Evolutionary conservation across 805 yeast species (phyloP), one percentile per base, ranked within the genome.

Genomic region (Teunomyces cretensis): DNA sequence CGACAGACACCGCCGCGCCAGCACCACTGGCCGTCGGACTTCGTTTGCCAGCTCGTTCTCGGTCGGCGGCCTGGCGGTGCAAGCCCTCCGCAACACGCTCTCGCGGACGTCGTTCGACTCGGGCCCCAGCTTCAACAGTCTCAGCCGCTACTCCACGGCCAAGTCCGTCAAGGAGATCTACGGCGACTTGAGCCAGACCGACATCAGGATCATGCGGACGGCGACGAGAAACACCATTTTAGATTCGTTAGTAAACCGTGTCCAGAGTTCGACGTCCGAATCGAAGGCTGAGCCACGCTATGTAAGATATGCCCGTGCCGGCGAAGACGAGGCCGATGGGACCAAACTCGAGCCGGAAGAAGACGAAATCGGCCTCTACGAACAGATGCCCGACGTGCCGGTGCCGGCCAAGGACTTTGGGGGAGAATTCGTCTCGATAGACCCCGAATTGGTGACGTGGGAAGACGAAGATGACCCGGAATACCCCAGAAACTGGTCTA

Each of bases 381-480:
- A 51, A 30, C 46, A 54, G 8, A 36, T 56, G 17, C 57, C 60
- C 0, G 65, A 56, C 30, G 53, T 55, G 1, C 15, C 52, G 1
- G 58, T 64, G 2, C 65, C 68, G 0, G 53, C 62, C 8, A 57
- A 48, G 32, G 52, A 64, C 37, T 57, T 55, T 42, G 74, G 72
- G 2, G 62, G 55, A 31, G 70, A 68, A 42, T 67, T 66, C 41
- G 43, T 52, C 9, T 49, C 51, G 5, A 46, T 66, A 2, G 75
- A 69, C 44, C 74, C 74, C 1, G 73, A 69, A 51, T 56, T 70
- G 13, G 58, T 70, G 7, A 58, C 69, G 9, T 70, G 72, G 70
- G 58, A 59, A 14, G 61, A 61, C 9, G 45, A 45, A 3, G 55
- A 65, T 31, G 70, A 67, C 43, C 64, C 67, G 1, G 61, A 62